Percentiles rank a stretch among this genome's conserved stretches.
Conservation (phyloP, 2,329 filamentous ascomycete species). For the Hawksworthiomyces lignivorus region DNA sequence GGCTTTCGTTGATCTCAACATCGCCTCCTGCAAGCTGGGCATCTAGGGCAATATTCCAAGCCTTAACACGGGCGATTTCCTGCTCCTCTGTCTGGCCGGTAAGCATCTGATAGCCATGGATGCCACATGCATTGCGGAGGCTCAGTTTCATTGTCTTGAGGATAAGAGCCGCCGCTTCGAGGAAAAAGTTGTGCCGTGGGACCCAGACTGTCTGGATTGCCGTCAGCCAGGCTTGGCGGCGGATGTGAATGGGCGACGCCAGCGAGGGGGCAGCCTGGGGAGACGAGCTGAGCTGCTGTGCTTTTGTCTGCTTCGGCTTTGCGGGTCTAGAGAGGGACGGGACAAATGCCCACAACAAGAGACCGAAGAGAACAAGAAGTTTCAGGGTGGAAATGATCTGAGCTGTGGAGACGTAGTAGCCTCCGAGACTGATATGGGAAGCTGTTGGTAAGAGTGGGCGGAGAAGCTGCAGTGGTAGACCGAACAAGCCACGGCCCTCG, state of each 20-base stretch:
- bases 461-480: conserved; percentile 50
- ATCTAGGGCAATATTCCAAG: conserved; percentile 89
- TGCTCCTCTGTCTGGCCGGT: conserved; percentile 78
- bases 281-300: conserved; percentile 25
- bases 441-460: conserved; percentile 32
- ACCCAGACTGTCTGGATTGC: conserved; percentile 90
- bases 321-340: conserved; percentile 49
- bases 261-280: conserved; percentile 58
- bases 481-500: conserved; percentile 59
- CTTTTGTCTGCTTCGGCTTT: conserved; percentile 40
- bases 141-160: conserved; percentile 79
- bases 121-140: conserved; percentile 68
- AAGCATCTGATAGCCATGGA: conserved; percentile 66
- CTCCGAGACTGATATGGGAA: conserved; percentile 46
- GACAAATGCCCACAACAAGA: conserved; percentile 46
- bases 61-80: conserved; percentile 78
- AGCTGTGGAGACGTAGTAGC: conserved; percentile 40
- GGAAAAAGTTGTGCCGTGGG: conserved; percentile 75
- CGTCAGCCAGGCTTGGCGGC: conserved; percentile 85
- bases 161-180: conserved; percentile 73
- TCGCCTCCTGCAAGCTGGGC: conserved; percentile 89
- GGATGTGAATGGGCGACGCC: conserved; percentile 75
- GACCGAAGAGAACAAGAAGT: conserved; percentile 43
- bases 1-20: conserved; percentile 78
- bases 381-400: conserved; percentile 45